Evolutionary conservation across 805 yeast genomes (phyloP).

Genomic region (Cyberlindnera japonica): DNA sequence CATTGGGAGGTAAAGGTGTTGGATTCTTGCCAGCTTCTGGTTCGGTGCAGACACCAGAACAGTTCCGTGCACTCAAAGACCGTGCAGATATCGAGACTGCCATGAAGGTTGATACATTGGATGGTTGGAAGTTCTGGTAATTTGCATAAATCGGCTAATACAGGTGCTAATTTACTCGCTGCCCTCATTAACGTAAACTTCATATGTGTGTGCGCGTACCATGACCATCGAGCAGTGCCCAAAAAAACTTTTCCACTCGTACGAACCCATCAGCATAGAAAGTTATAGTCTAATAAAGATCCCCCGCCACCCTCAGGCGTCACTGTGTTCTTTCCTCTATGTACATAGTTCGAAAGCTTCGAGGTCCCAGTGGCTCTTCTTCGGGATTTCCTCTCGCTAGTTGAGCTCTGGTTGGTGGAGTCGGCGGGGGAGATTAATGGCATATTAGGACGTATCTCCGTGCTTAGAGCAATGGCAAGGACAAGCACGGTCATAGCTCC

Average conservation of each 20-base stretch:
- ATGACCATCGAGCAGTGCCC: no score
- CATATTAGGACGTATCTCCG: conserved; percentile 20
- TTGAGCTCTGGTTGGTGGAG: not conserved
- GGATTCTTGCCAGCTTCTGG: conserved; percentile 39
- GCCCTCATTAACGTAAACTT: no score
- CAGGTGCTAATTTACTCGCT: no score
- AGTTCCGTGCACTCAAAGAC: conserved; percentile 35
- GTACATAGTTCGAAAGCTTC: conserved; percentile 3
- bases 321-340: not conserved
- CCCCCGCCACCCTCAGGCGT: conserved; percentile 6
- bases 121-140: conserved; percentile 64
- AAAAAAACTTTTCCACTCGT: not conserved
- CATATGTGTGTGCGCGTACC: not conserved
- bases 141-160: no score
- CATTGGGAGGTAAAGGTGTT: conserved; percentile 88
- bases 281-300: no score
- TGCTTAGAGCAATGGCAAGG: conserved; percentile 9
- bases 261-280: not conserved
- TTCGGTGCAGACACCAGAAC: conserved; percentile 27
- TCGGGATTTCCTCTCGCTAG: conserved; percentile 5
- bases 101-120: conserved; percentile 40
- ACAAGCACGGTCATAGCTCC: conserved; percentile 14
- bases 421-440: conserved; percentile 9
- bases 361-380: not conserved
- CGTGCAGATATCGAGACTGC: conserved; percentile 46